These are phyloP conservation scores for Theobroma grandiflorum DNA, from an alignment of 441 rosid genomes.

Conservation along the genomic window DNA sequence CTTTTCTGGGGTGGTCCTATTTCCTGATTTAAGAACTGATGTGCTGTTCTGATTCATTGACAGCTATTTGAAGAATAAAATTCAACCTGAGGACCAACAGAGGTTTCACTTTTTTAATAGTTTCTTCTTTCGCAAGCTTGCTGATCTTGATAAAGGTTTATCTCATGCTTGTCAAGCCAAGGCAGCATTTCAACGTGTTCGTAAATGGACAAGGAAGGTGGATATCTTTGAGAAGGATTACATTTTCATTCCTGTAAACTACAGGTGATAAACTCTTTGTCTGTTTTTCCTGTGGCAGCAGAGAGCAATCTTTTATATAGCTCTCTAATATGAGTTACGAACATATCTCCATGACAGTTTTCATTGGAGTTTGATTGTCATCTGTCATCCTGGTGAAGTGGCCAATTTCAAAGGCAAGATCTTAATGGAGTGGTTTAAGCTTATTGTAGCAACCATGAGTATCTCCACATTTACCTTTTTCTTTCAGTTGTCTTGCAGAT, in stretches of 20 bases:
- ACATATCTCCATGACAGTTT: constrained; percentile 56
- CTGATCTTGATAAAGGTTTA: constrained; percentile 77
- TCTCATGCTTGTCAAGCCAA: constrained; percentile 62
- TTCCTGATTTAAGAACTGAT: constrained; percentile 18
- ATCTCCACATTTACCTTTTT: constrained; percentile 17
- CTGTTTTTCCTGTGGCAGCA: not conserved
- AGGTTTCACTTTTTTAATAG: constrained; percentile 88
- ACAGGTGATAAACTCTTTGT: constrained; percentile 60
- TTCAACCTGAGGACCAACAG: constrained; percentile 59
- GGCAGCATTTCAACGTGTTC: constrained; percentile 84
- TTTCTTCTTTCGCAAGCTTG: constrained; percentile 94
- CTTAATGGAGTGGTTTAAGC: constrained; percentile 22
- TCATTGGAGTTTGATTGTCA: constrained; percentile 90
- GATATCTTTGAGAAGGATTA: constrained; percentile 86
- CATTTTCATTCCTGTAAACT: constrained; percentile 89
- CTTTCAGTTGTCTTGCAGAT: constrained; percentile 41
- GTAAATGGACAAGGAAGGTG: constrained; percentile 91
- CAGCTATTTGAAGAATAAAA: constrained; percentile 72
- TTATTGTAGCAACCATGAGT: constrained; percentile 18
- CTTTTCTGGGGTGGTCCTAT: not conserved
- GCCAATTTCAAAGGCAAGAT: constrained; percentile 55
- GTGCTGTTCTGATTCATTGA: constrained; percentile 30
- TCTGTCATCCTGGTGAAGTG: constrained; percentile 85
- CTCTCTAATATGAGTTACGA: constrained; percentile 31
- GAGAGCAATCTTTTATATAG: constrained; percentile 18